Evolutionary conservation across 2,329 filamentous ascomycete genomes (phyloP).

Genomic region (Ophiocordyceps camponoti-leonardi): DNA sequence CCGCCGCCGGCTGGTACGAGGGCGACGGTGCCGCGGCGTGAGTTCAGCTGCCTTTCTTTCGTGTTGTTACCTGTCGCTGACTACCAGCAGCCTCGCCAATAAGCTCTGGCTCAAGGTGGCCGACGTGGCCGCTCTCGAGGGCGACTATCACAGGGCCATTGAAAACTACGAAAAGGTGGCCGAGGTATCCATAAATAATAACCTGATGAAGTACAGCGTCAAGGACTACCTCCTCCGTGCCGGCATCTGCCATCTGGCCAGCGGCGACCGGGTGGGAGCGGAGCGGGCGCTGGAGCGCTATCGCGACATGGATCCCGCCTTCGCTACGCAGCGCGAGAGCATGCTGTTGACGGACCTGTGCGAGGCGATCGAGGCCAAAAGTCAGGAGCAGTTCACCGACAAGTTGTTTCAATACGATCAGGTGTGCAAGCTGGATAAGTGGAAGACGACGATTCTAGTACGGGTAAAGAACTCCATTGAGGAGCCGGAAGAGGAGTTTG

Average conservation of each 20-base stretch:
- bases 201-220: slow-evolving; percentile 82
- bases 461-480: slow-evolving; percentile 74
- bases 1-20: slow-evolving; percentile 79
- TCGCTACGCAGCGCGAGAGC: slow-evolving; percentile 62
- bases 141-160: slow-evolving; percentile 72
- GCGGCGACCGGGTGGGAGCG: slow-evolving; percentile 57
- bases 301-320: slow-evolving; percentile 60
- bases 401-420: slow-evolving; percentile 83
- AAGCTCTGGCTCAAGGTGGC: slow-evolving; percentile 88
- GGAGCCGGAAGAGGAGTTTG: slow-evolving; percentile 26
- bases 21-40: slow-evolving; percentile 70
- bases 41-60: slow-evolving; percentile 15
- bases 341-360: slow-evolving; percentile 64
- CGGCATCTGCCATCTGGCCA: slow-evolving; percentile 71
- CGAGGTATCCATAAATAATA: slow-evolving; percentile 63
- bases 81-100: slow-evolving; percentile 53
- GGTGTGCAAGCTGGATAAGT: slow-evolving; percentile 86
- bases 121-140: slow-evolving; percentile 66
- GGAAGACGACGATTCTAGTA: slow-evolving; percentile 80
- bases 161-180: slow-evolving; percentile 74
- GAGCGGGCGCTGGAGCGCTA: slow-evolving; percentile 72
- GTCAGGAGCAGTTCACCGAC: slow-evolving; percentile 70
- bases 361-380: slow-evolving; percentile 57
- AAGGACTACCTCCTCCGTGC: slow-evolving; percentile 95
- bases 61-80: neutral